Evolutionary conservation across 2,329 filamentous ascomycete species (phyloP).

Genomic region (Rhynchosporium graminicola): DNA sequence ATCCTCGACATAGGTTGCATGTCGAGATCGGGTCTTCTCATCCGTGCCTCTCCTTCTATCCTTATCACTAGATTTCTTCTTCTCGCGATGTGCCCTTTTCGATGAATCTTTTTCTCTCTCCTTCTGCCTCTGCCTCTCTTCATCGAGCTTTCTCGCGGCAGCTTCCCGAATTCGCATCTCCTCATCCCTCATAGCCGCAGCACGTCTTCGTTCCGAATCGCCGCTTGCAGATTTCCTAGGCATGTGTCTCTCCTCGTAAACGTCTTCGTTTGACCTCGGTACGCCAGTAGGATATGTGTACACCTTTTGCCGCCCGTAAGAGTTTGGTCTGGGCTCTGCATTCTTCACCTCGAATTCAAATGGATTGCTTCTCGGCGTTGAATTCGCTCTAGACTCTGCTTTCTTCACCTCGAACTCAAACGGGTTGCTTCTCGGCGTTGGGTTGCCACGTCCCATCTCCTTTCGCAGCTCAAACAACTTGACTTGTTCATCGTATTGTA

Average conservation of each 20-base stretch:
- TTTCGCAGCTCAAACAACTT: constrained; percentile 63
- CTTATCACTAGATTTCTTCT: constrained; percentile 43
- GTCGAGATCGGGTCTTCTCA: constrained; percentile 35
- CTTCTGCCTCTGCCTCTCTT: constrained; percentile 39
- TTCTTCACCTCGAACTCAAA: constrained; percentile 51
- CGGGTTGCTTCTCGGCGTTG: constrained; percentile 48
- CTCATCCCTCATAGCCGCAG: constrained; percentile 36
- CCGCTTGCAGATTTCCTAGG: constrained; percentile 52
- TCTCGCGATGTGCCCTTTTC: constrained; percentile 33
- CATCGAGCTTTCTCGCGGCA: constrained; percentile 21
- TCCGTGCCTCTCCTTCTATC: constrained; percentile 43
- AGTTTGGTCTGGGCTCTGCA: constrained; percentile 50
- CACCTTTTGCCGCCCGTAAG: constrained; percentile 43
- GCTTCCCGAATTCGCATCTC: constrained; percentile 31
- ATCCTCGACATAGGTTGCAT: constrained; percentile 33
- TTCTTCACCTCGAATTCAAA: constrained; percentile 51
- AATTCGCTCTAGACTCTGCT: constrained; percentile 51
- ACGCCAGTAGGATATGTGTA: constrained; percentile 29
- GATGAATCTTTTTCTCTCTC: constrained; percentile 33
- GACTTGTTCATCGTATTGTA: constrained; percentile 76
- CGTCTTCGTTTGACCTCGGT: constrained; percentile 50
- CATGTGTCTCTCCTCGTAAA: constrained; percentile 47
- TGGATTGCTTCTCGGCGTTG: constrained; percentile 48
- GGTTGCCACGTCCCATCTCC: constrained; percentile 46
- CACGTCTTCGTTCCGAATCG: constrained; percentile 41